phyloP scores from a whole-genome alignment of 2,329 filamentous ascomycete genomes.

The Trichothecium roseum region DNA sequence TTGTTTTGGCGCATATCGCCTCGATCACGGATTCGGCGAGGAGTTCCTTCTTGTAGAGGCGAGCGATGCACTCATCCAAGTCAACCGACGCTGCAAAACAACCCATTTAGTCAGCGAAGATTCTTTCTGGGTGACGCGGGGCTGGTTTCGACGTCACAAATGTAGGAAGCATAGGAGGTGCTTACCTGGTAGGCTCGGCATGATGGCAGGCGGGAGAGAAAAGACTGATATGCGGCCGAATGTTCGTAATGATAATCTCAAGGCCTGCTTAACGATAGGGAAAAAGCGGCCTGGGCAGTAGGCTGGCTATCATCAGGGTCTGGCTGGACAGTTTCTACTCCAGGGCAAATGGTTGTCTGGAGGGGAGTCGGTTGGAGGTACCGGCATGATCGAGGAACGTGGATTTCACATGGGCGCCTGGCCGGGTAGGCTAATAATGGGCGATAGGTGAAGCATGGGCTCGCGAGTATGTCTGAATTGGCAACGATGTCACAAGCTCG shows the following conservation, averaged over 20 bases:
- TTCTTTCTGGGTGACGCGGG: background rate
- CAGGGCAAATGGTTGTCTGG: constrained; percentile 23
- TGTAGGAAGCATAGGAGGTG: constrained; percentile 3
- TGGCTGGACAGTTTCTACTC: constrained; percentile 20
- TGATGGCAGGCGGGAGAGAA: constrained; percentile 20
- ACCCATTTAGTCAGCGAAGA: background rate
- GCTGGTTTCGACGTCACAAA: no score
- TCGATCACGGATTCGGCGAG: constrained; percentile 97
- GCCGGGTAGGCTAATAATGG: constrained; percentile 6
- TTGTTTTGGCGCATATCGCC: constrained; percentile 98
- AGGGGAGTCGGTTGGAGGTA: constrained; percentile 21
- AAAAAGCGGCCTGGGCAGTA: background rate
- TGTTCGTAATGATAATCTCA: constrained; percentile 3
- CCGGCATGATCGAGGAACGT: constrained; percentile 28
- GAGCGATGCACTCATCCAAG: constrained; percentile 95
- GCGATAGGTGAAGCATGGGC: constrained; percentile 11
- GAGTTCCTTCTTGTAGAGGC: constrained; percentile 93
- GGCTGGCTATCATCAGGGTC: constrained; percentile 12
- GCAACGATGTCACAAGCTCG: background rate
- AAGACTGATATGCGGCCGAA: constrained; percentile 1
- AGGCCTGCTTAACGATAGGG: background rate
- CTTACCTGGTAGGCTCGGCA: constrained; percentile 49
- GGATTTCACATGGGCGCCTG: constrained; percentile 19
- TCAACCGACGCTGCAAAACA: constrained; percentile 70
- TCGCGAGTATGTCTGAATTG: background rate